Base-by-base conservation (phyloP, 805 yeast species). In the Pichia manshurica region DNA sequence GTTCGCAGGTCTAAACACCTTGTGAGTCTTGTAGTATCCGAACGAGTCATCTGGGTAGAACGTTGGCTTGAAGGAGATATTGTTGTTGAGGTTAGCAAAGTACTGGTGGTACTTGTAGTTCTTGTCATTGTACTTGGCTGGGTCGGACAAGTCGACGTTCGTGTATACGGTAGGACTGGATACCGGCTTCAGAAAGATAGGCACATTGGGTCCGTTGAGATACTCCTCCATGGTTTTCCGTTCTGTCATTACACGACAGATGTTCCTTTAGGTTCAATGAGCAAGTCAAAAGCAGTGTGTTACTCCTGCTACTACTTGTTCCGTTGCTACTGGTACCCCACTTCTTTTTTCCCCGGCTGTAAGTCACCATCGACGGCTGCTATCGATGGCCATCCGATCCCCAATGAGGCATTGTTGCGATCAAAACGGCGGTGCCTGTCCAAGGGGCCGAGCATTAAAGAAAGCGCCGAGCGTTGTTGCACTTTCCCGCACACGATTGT, bases 21-120 rank as follows among this genome's bases (percentile, higher is more conserved):
- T 40, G 23, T 52, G 53, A 12, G 43, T 33, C 31, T 47, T 33
- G 28, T 42, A 47, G 42, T 43, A 46, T 4, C 44, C n/a, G 10
- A 42, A 46, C 6, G 48, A 17, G n/a, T 22, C 43, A 23, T 22
- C 15, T 15, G 49, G 44, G 17, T 16, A 45, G 25, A 42, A 37
- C 2, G 19, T 23, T 2, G 39, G 46, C n/a, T 32, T 16, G 16
- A 21, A 15, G 9, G 44, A 22, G 3, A 29, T 28, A 15, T 34
- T 36, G 13, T 29, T 36, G 15, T 45, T 28, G 15, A 53, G 25
- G n/a, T 50, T 53, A 12, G 54, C 42, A 44, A 57, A 61, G 45
- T 60, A 63, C 16, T 59, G 60, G 16, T 34, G 43, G 48, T 56
- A 62, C 39, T 53, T 53, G 17, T 46, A 48, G 34, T 48, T 39